A percentile compares a stretch with the other conserved stretches of the same genome.
Evolutionary conservation across 129 eudicot genomes (phyloP).

Genomic region (Helianthus annuus): DNA sequence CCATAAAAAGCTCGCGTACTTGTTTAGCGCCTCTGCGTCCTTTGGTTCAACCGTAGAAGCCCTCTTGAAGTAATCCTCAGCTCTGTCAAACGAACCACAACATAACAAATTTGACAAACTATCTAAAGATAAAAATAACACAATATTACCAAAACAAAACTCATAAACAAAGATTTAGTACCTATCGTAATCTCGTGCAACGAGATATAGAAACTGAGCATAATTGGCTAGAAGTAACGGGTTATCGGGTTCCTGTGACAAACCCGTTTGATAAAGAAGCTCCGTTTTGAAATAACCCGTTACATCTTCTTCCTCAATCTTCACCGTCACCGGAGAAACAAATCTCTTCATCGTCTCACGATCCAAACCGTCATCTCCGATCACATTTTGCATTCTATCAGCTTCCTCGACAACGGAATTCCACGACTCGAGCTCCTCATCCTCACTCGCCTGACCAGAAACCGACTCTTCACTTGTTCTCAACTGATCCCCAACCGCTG

Average conservation of each 20-base stretch:
- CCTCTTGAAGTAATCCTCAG: conserved; percentile 86
- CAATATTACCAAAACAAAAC: not conserved
- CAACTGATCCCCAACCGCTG: conserved; percentile 30
- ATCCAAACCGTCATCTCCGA: conserved; percentile 53
- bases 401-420: conserved; percentile 63
- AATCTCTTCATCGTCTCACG: conserved; percentile 55
- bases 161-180: conserved; percentile 13
- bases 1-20: conserved; percentile 89
- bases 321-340: conserved; percentile 71
- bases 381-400: conserved; percentile 48
- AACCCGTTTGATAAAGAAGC: conserved; percentile 51
- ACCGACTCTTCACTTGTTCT: conserved; percentile 48
- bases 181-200: conserved; percentile 80
- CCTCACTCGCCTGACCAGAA: conserved; percentile 42
- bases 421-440: conserved; percentile 59
- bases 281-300: conserved; percentile 63
- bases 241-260: conserved; percentile 73
- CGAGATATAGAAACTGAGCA: conserved; percentile 84
- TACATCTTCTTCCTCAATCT: conserved; percentile 54
- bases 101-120: not conserved
- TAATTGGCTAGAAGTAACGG: conserved; percentile 74
- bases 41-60: conserved; percentile 74
- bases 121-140: conserved; percentile 1
- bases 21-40: conserved; percentile 83
- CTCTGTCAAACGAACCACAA: conserved; percentile 46